Conservation (phyloP, 164 flowering plant genomes). For the Aristolochia californica region DNA sequence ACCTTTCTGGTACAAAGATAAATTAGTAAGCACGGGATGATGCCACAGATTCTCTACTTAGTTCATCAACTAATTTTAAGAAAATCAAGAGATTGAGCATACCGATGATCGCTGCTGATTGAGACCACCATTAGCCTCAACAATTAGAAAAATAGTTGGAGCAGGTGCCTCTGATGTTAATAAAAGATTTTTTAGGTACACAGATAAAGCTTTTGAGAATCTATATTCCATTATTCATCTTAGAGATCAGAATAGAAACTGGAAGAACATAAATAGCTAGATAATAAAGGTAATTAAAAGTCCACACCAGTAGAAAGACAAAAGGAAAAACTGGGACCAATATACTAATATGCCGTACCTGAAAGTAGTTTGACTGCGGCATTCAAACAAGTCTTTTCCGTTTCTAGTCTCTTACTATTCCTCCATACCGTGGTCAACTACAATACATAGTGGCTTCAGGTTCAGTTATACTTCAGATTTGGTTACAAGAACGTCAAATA, state of each 20-base stretch:
- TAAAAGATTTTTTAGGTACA: conserved; percentile 3
- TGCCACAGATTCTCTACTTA: not conserved
- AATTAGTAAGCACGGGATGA: not conserved
- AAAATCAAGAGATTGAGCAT: conserved; percentile 11
- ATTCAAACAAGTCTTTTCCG: conserved; percentile 42
- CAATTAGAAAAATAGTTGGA: conserved; percentile 51
- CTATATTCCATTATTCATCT: no score
- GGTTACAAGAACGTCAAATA: no score
- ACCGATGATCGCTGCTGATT: conserved; percentile 95
- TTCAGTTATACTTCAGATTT: no score
- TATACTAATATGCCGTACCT: conserved; percentile 12
- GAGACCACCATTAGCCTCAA: conserved; percentile 95
- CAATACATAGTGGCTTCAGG: no score
- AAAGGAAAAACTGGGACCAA: no score
- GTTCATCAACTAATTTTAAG: not conserved
- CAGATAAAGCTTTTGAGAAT: no score
- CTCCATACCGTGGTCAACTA: conserved; percentile 72
- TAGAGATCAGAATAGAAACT: no score
- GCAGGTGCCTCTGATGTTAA: conserved; percentile 27
- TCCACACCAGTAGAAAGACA: no score
- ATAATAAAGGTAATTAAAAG: no score
- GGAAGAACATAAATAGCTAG: no score
- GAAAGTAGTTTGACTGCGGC: conserved; percentile 10
- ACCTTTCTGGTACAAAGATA: no score
- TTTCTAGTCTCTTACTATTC: conserved; percentile 36